Base-by-base conservation (phyloP, 2,329 filamentous ascomycete species). In the Talaromyces sp. region DNA sequence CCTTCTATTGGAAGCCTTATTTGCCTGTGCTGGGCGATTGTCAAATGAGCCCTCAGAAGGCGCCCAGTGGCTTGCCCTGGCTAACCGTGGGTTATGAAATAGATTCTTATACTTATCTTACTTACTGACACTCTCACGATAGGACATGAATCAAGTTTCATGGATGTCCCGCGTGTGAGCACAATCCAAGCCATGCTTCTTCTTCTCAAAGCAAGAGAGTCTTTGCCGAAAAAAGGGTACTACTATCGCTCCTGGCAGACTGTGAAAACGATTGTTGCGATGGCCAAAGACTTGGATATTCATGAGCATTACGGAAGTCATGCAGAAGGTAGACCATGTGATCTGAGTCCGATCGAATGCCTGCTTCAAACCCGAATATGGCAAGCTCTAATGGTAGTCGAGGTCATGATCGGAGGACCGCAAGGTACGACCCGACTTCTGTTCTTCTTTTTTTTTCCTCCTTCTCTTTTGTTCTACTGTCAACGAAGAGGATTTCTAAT, bases 211-310 rank as follows among this genome's bases (percentile, higher is more conserved):
- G 94, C 93, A 1, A 84, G 91, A 58, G 93, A 97, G 72, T 89
- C 90, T n/a, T 86, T 89, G 8, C 92, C 93, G 0, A 96, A 96
- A 68, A 86, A 90, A 55, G 94, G 94, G 1, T 97, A 97, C 69
- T 97, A 94, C 72, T 97, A 94, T 74, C 87, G 93, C 33, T 97
- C 94, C 0, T 97, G 94, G 93, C 96, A 97, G 85, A 90, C 89
- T 4, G 86, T 96, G 17, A 93, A 96, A 48, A 90, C 92, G 55
- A 91, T 93, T 58, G 88, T 96, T 7, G 88, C 91, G 42, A 96
- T 97, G 90, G 91, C 86, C 22, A 94, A 95, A 66, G 93, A 97
- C 68, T 79, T 97, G 29, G 90, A 91, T 17, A 78, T 97, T 5
- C 87, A 97, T 67, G 91, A 96, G 59, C 93, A 97, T 73, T 86